Evolutionary conservation across 495 filamentous ascomycete species (phyloP), one percentile per base, ranked within the genome.

Genomic region (Penicillium herquei): DNA sequence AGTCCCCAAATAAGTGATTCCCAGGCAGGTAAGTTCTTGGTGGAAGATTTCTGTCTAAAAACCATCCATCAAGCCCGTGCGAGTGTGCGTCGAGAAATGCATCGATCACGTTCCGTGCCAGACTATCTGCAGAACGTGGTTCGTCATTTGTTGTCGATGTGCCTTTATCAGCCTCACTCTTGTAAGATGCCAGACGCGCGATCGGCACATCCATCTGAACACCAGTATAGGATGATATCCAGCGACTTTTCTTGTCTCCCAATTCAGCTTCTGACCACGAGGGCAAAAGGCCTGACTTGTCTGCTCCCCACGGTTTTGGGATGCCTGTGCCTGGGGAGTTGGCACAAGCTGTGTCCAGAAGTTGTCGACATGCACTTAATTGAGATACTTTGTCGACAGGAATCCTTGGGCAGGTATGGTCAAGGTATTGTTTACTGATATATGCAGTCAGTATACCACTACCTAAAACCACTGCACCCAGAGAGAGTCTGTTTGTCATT

Each of bases 341-440:
- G 33, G 16, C 14, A 13, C 41, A 16, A 6, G 55, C 21, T 11
- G 6, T 49, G 10, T 56, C 49, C 16, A 61, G 8, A 11, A 61
- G 48, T 33, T 49, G 51, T 18, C 58, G 58, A 45, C 58, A 61
- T 39, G 52, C 57, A 46, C 57, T 60, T 33, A 49, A 39, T 26
- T 35, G 47, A 12, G 47, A 49, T 37, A 49, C 47, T 49, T 49
- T 49, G 47, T 16, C 21, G 14, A 49, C 12, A 18, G 47, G 33
- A 9, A 49, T 49, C 33, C 47, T 49, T 17, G 47, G 47, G 17
- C 33, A 49, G 4, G 47, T n/a, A 10, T 11, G 47, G 12, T 49
- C 47, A 32, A 49, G 47, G 10, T 39, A 49, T 39, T 49, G 47
- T 49, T 39, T 49, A 39, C 47, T 17, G 47, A 39, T 39, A 9